A percentile compares a stretch with the other conserved stretches of the same genome.
Evolutionary conservation across 1,139 yeast species (phyloP).

Genomic region (Geotrichum aggregatum): DNA sequence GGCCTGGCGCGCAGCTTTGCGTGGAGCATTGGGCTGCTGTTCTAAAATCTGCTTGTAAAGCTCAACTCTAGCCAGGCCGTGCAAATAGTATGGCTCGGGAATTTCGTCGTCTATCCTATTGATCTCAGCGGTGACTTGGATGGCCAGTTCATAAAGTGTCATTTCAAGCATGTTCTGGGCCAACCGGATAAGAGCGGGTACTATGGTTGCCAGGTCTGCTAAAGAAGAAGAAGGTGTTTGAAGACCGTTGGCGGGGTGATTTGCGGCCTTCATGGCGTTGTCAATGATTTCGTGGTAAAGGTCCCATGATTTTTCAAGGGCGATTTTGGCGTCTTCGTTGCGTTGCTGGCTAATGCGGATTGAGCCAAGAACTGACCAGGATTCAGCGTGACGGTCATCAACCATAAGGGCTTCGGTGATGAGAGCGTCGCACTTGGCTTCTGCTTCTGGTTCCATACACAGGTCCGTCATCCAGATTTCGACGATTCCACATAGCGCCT

Average conservation of each 20-base stretch:
- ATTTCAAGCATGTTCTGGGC: slow-evolving; percentile 60
- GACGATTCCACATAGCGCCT: slow-evolving; percentile 77
- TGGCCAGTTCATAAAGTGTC: slow-evolving; percentile 62
- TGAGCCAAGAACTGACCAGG: slow-evolving; percentile 78
- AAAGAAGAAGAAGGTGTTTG: slow-evolving; percentile 36
- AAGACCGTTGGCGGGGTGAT: slow-evolving; percentile 42
- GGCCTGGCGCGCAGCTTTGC: slow-evolving; percentile 32
- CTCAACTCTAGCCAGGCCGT: slow-evolving; percentile 69
- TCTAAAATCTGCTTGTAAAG: slow-evolving; percentile 26
- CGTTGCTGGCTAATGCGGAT: slow-evolving; percentile 86
- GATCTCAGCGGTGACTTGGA: slow-evolving; percentile 55
- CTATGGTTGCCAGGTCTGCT: slow-evolving; percentile 40
- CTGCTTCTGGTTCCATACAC: slow-evolving; percentile 82
- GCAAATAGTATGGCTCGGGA: slow-evolving; percentile 74
- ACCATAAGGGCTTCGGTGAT: slow-evolving; percentile 62
- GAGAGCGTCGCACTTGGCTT: slow-evolving; percentile 67
- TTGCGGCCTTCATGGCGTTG: slow-evolving; percentile 38
- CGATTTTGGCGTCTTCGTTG: slow-evolving; percentile 64
- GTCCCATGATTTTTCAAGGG: slow-evolving; percentile 70
- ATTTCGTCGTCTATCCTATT: slow-evolving; percentile 80
- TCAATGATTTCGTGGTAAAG: slow-evolving; percentile 54
- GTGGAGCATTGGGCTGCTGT: slow-evolving; percentile 17
- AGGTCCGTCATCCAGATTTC: slow-evolving; percentile 98
- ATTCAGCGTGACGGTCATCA: slow-evolving; percentile 65
- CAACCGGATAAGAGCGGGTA: slow-evolving; percentile 65